Base-by-base conservation (phyloP, 306 rosid species). In the Urtica urens region DNA sequence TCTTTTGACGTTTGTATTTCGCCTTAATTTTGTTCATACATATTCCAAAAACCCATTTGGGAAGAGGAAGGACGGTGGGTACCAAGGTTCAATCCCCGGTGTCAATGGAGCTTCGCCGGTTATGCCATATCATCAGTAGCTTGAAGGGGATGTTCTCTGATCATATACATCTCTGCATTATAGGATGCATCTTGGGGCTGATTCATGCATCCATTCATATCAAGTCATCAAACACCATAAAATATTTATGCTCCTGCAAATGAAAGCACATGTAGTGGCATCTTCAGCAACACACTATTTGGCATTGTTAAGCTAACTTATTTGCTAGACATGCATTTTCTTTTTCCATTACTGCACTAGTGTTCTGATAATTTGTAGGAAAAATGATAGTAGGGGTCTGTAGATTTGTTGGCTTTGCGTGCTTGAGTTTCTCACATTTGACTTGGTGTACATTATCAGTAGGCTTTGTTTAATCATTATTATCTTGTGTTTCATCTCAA, bases 161-260 rank as follows among this genome's bases (percentile, higher is more conserved):
- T 80, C 74, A 69, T 78, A 67, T 69, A 66, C 75, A 71, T 56
- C 76, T 56, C 76, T 68, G 63, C 83, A 70, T 88, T 64, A 81
- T 90, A 90, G 82, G 95, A 79, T 85, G 92, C 94, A 90, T 90
- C 95, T 68, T 79, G 99, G 92, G 67, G 99, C 94, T 56, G 75
- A 82, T 75, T 74, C 84, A 81, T 90, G 94, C 95, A 81, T 90
- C 97, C 92, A 90, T 90, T 66, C 88, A 81, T 76, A 59, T 81
- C 87, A 81, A 82, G 84, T 79, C 85, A 81, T 84, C 87, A 76
- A 81, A 81, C 72, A 65, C 72, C 86, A 88, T 88, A 35, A 35
- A 7, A 35, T 4, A 35, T 35, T 84, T 66, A 66, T 76, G 71
- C 72, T 78, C 82, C 69, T 81, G 82, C 73, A 70, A 74, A 76